Conservation (phyloP, 768 basidiomycete species). For the Gloeostereum incarnatum region DNA sequence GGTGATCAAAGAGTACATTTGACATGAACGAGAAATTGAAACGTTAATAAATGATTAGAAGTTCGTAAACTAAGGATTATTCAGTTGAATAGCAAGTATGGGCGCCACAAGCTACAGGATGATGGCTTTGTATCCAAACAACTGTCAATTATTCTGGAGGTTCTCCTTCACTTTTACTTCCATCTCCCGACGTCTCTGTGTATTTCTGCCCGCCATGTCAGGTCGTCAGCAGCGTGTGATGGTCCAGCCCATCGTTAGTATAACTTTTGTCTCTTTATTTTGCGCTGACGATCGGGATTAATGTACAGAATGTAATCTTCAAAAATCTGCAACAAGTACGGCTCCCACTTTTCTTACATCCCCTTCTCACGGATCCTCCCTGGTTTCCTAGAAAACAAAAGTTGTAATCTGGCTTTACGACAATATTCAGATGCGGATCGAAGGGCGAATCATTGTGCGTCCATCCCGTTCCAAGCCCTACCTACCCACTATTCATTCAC, state of each 20-base stretch:
- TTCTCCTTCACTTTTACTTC: slow-evolving; percentile 3
- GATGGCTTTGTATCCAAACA: too few species aligned
- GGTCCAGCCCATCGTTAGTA: slow-evolving; percentile 96
- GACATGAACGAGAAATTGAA: too few species aligned
- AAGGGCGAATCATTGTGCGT: slow-evolving; percentile 92
- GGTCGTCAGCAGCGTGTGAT: slow-evolving; percentile 93
- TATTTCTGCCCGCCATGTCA: slow-evolving; percentile 56
- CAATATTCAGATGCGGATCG: slow-evolving; percentile 93
- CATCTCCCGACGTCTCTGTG: slow-evolving; percentile 7
- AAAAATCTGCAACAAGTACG: slow-evolving; percentile 87
- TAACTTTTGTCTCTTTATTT: slow-evolving; percentile 4
- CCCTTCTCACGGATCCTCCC: slow-evolving; percentile 9
- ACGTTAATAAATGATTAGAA: too few species aligned
- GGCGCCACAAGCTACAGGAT: too few species aligned
- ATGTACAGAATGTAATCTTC: slow-evolving; percentile 93
- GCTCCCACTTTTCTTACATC: slow-evolving; percentile 1
- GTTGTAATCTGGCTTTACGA: slow-evolving; percentile 95
- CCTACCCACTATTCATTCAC: slow-evolving; percentile 35
- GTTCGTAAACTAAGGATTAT: too few species aligned
- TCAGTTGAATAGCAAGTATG: too few species aligned
- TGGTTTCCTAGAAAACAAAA: slow-evolving; percentile 55
- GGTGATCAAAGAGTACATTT: too few species aligned
- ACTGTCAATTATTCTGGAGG: not conserved
- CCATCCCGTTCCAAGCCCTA: slow-evolving; percentile 16
- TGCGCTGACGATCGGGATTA: too few species aligned